Evolutionary conservation across 345 rosid genomes (phyloP), one percentile per base, ranked within the genome.

Genomic region (Acer saccharum): DNA sequence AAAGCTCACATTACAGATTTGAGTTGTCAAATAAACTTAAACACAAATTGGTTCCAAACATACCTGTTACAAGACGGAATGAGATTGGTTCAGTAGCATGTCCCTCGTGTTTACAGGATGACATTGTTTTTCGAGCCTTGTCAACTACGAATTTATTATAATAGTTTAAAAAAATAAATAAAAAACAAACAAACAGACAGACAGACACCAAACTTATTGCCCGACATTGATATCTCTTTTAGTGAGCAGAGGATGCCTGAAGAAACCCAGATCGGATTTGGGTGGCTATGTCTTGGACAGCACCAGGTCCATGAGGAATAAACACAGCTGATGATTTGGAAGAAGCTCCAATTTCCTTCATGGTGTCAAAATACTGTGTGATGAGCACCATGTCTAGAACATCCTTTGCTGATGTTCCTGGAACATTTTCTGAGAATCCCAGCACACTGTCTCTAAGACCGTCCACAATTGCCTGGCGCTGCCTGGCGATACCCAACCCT

Each of bases 401-500:
- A 23, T 77, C 79, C 67, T 58, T 77, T 72, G 89, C 84, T 4
- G 88, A 80, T 13, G 89, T 87, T 64, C 89, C 89, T 0, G 89
- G 89, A 50, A 87, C 89, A 67, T 87, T 86, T 14, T 81, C 88
- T 1, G 89, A 86, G 81, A 88, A 88, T 9, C 88, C 91, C 0
- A 88, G 82, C 57, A 88, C 91, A 75, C 91, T 88, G 73, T 88
- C 91, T 75, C 91, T 84, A 1, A 88, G 83, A 35, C 91, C 91
- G 25, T 88, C 91, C 3, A 88, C 91, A 23, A 88, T 88, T 1
- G 91, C 91, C 80, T 88, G 91, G 67, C 89, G 83, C 74, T 88
- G 91, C n/a, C 89, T 66, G 21, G 91, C 91, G 6, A 86, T 80
- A 43, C 89, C 91, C 39, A 88, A 83, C 12, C 89, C 91, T 0